A percentile compares a stretch with the other conserved stretches of the same genome.
Evolutionary conservation across 2,329 filamentous ascomycete species (phyloP).

Genomic region (Daldinia eschscholtzii): DNA sequence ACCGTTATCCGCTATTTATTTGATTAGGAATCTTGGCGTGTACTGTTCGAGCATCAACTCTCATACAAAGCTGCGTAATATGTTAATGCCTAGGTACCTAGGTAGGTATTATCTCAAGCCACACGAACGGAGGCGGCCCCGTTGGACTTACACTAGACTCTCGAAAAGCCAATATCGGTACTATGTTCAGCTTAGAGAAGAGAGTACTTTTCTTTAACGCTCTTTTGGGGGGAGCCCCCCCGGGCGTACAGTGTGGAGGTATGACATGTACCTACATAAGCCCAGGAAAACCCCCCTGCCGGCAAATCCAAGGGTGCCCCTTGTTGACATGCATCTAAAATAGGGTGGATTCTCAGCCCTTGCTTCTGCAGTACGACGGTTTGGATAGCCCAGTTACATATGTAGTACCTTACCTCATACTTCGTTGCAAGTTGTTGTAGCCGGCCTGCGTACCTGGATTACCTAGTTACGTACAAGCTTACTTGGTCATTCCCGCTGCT

Average conservation of each 20-base stretch:
- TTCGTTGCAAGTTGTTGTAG: conserved; percentile 7
- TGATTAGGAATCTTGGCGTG: conserved; percentile 6
- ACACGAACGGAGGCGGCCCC: background rate
- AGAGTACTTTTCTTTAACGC: background rate
- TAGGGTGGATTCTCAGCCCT: conserved; percentile 15
- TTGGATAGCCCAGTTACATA: background rate
- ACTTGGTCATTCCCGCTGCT: background rate
- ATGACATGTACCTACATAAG: conserved; percentile 15
- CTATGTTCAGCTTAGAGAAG: background rate
- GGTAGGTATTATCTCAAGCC: background rate
- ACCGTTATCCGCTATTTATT: background rate
- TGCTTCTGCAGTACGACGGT: conserved; percentile 10
- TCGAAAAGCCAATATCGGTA: background rate
- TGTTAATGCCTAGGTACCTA: too few species aligned
- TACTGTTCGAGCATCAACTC: background rate
- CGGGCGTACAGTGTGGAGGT: conserved; percentile 22
- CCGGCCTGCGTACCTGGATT: background rate
- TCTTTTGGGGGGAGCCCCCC: conserved; percentile 24
- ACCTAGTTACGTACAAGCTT: background rate
- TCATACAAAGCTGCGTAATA: background rate
- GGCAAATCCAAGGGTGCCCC: conserved; percentile 35
- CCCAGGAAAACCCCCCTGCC: conserved; percentile 32
- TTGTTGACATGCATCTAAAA: conserved; percentile 31
- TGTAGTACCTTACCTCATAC: background rate
- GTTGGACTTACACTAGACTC: background rate